Evolutionary conservation across 257 asterid species (phyloP).

Genomic region (Agastache rugosa): DNA sequence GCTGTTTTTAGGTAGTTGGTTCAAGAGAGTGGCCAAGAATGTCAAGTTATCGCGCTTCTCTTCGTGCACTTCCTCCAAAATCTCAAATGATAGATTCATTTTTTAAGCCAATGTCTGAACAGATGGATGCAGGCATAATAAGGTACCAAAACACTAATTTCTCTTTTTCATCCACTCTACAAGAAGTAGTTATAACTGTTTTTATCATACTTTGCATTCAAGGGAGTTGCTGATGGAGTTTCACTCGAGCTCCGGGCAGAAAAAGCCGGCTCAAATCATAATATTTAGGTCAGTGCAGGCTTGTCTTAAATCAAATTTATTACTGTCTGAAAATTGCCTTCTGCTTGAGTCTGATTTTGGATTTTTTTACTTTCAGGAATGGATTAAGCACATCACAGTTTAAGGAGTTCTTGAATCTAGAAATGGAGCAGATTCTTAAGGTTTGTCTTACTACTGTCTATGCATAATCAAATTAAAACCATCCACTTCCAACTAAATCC

Average conservation of each 20-base stretch:
- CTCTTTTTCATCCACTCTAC: not conserved
- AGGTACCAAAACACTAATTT: conserved; percentile 29
- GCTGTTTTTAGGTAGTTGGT: conserved; percentile 52
- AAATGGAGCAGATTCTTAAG: conserved; percentile 54
- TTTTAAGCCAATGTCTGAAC: conserved; percentile 47
- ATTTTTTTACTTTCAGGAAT: conserved; percentile 29
- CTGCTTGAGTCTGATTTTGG: not conserved
- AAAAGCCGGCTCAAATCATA: conserved; percentile 54
- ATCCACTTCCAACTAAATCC: not conserved
- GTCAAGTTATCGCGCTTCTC: conserved; percentile 55
- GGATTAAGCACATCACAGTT: conserved; percentile 50
- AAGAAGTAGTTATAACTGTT: not conserved
- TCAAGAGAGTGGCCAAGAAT: conserved; percentile 63
- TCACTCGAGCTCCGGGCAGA: conserved; percentile 46
- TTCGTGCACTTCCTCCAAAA: conserved; percentile 46
- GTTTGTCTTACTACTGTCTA: conserved; percentile 28
- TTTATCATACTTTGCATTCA: not conserved
- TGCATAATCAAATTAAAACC: not conserved
- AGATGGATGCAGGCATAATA: conserved; percentile 52
- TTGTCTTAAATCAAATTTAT: not conserved
- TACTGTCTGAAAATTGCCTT: not conserved
- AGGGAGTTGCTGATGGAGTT: conserved; percentile 63
- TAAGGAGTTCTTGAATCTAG: conserved; percentile 40
- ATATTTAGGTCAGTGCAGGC: conserved; percentile 49
- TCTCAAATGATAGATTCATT: conserved; percentile 50